These are phyloP conservation scores for Nyctanthes arbortristis DNA, from an alignment of 257 asterid species.

Conservation along the genomic window DNA sequence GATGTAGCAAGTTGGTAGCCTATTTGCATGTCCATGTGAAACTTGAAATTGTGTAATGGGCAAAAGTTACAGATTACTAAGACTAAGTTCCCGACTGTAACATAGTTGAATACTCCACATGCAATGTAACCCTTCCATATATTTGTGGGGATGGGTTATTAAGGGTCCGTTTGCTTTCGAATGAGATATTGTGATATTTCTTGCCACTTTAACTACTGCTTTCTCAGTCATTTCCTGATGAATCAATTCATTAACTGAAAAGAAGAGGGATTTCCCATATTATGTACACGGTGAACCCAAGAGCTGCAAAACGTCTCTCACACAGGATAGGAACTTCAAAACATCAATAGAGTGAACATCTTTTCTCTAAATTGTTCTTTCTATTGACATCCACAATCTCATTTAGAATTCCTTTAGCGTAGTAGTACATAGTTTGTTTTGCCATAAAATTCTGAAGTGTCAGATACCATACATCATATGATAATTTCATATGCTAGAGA, in stretches of 20 bases:
- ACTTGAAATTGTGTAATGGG: constrained; percentile 1
- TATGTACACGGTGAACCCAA: too few species aligned
- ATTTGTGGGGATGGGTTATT: neutral
- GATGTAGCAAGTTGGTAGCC: neutral
- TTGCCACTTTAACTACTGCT: neutral
- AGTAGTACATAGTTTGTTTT: neutral
- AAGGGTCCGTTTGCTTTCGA: too few species aligned
- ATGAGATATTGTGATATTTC: neutral
- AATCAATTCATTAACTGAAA: neutral
- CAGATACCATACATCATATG: neutral
- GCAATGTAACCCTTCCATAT: neutral
- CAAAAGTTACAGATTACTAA: neutral
- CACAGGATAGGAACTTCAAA: neutral
- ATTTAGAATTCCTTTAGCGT: too few species aligned
- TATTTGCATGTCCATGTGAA: constrained; percentile 6
- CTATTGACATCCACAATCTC: neutral
- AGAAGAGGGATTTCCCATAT: neutral
- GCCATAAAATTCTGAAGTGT: neutral
- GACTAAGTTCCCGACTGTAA: neutral
- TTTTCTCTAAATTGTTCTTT: neutral
- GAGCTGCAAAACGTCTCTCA: neutral
- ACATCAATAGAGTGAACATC: neutral
- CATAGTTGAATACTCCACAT: neutral
- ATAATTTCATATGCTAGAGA: neutral
- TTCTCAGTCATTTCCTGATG: neutral